These are phyloP conservation scores for Orbilia brochopaga DNA, from an alignment of 2,329 filamentous ascomycete genomes.

Conservation along the genomic window DNA sequence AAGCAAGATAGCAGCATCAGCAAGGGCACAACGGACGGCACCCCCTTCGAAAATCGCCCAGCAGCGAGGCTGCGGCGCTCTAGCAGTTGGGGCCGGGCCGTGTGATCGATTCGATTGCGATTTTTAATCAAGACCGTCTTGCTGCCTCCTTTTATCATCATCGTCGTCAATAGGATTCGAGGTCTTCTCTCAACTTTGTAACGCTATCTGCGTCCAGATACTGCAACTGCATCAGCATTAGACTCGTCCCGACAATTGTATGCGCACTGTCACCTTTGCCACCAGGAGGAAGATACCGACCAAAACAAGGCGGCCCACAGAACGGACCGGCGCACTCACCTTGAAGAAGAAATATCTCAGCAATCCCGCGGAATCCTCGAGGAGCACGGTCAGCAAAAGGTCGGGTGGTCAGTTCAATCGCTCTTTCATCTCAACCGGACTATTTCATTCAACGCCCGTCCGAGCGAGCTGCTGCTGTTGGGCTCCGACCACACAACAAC, in stretches of 20 bases:
- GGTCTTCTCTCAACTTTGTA: too few species aligned
- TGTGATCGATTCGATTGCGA: conserved; percentile 1
- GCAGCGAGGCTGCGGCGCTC: background rate
- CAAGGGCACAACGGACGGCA: background rate
- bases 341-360: too few species aligned
- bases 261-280: background rate
- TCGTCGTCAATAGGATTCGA: too few species aligned
- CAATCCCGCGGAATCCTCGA: background rate
- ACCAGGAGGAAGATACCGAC: background rate
- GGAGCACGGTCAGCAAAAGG: background rate
- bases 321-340: too few species aligned
- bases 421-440: conserved; percentile 1
- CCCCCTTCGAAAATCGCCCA: background rate
- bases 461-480: background rate
- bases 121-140: background rate
- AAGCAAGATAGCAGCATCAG: background rate
- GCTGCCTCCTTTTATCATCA: background rate
- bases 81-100: background rate
- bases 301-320: too few species aligned
- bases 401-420: background rate
- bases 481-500: background rate
- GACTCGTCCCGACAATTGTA: too few species aligned
- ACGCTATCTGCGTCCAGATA: too few species aligned
- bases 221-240: too few species aligned
- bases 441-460: background rate